Base-by-base conservation (phyloP, 1,284 basidiomycete species). In the Pulveroboletus sp. region DNA sequence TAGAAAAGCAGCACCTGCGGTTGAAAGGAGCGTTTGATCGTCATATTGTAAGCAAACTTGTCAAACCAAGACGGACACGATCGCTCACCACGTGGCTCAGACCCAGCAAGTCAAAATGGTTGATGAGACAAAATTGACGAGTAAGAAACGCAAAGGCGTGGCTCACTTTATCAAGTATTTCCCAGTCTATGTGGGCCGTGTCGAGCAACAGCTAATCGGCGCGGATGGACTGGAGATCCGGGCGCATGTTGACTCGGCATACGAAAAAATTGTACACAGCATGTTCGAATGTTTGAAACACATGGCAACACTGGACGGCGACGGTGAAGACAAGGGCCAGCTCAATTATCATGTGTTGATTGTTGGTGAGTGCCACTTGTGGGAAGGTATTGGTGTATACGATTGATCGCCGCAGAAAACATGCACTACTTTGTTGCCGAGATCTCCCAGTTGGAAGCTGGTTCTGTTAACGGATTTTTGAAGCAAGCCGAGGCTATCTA, bases 301-400 rank as follows among this genome's bases (percentile, higher is more conserved):
- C 59, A 94, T 98, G 83, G 94, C 94, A 12, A 96, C 95, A 72
- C 77, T 94, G 77, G 90, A 94, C 56, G 90, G 90, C 1, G 92
- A 91, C 63, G 88, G 85, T 0, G 95, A 97, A 66, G 96, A 96
- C 74, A 99, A 99, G 74, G 94, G 94, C 1, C 93, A 96, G 70
- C 80, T 98, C 52, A 98, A 98, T 72, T 97, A 96, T 67, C 92
- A 97, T 69, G 93, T 98, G 63, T 89, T 98, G 65, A 81, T 99
- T 62, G 93, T 98, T 58, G 94, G 94, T 94, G 63, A 66, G 89
- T 78, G 35, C n/a, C 35, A 20, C 18, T 25, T 2, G 12, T 11
- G 38, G 45, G 7, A 45, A 50, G 18, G 22, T 47, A 22, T 40
- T 52, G 52, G 29, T 31, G 40, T 4, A 29, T 22, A 40, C 54